These are phyloP conservation scores for Hypoxylon sp. DNA, from an alignment of 2,329 filamentous ascomycete species.

Conservation along the genomic window DNA sequence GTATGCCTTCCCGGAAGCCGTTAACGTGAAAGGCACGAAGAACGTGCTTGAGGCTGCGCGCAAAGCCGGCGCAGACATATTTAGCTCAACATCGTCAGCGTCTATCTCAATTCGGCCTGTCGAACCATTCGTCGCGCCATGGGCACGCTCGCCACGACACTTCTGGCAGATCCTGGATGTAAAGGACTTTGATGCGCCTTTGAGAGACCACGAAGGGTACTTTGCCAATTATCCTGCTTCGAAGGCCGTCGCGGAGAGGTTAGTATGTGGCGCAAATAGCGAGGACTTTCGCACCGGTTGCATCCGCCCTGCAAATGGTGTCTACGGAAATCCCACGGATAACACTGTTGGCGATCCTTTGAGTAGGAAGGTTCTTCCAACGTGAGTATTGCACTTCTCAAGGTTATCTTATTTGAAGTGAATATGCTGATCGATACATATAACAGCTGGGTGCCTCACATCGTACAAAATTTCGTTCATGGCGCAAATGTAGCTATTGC, in stretches of 20 bases:
- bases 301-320: slow-evolving; percentile 67
- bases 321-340: slow-evolving; percentile 67
- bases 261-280: slow-evolving; percentile 61
- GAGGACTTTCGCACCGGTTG: slow-evolving; percentile 63
- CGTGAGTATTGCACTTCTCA: slow-evolving; percentile 56
- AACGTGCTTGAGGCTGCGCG: slow-evolving; percentile 65
- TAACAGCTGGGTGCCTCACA: slow-evolving; percentile 58
- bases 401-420: not conserved
- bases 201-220: slow-evolving; percentile 60
- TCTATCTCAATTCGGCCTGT: slow-evolving; percentile 58
- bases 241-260: slow-evolving; percentile 67
- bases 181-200: slow-evolving; percentile 59
- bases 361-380: slow-evolving; percentile 56
- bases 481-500: slow-evolving; percentile 60
- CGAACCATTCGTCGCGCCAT: slow-evolving; percentile 57
- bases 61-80: slow-evolving; percentile 62
- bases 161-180: slow-evolving; percentile 64
- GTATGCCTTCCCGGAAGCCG: slow-evolving; percentile 62
- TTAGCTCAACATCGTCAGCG: slow-evolving; percentile 68
- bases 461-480: slow-evolving; percentile 60
- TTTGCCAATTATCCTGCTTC: slow-evolving; percentile 66
- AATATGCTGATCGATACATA: not conserved
- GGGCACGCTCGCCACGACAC: slow-evolving; percentile 58
- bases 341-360: slow-evolving; percentile 62
- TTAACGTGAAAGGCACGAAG: slow-evolving; percentile 67